Evolutionary conservation across 306 rosid species (phyloP).

Genomic region (Inga oerstediana): DNA sequence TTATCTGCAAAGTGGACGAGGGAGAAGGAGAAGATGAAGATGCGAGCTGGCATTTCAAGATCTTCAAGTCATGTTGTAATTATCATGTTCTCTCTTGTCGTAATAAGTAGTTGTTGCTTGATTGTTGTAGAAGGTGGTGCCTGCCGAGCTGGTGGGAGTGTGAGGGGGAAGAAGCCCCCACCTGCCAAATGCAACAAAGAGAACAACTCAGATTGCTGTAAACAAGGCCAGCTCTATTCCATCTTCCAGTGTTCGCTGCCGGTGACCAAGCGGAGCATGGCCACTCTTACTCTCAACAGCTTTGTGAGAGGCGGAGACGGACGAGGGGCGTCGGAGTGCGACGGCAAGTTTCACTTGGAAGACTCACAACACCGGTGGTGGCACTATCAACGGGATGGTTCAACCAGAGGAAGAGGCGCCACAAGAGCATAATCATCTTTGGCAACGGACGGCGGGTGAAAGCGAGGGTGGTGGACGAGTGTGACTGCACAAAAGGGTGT

Average conservation of each 20-base stretch:
- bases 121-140: slow-evolving; percentile 1
- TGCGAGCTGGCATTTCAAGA: slow-evolving; percentile 2
- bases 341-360: slow-evolving; percentile 42
- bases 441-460: slow-evolving; percentile 53
- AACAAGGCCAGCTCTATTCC: no score
- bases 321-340: slow-evolving; percentile 38
- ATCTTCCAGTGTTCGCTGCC: slow-evolving; percentile 27
- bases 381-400: slow-evolving; percentile 62
- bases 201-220: not conserved
- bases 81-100: no score
- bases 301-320: slow-evolving; percentile 42
- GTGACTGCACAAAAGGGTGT: slow-evolving; percentile 60
- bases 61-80: not conserved
- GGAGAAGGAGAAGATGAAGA: slow-evolving; percentile 3
- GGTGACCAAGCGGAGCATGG: slow-evolving; percentile 32
- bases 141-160: slow-evolving; percentile 25
- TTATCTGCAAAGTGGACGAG: not conserved
- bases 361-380: slow-evolving; percentile 24
- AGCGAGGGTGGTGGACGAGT: slow-evolving; percentile 67
- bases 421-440: slow-evolving; percentile 33
- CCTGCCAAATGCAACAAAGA: slow-evolving; percentile 22
- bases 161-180: slow-evolving; percentile 33
- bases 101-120: not conserved
- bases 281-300: slow-evolving; percentile 50
- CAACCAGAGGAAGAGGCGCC: slow-evolving; percentile 41